Conservation (phyloP, 2,329 filamentous ascomycete species). For the Tolypocladium endophyticum region DNA sequence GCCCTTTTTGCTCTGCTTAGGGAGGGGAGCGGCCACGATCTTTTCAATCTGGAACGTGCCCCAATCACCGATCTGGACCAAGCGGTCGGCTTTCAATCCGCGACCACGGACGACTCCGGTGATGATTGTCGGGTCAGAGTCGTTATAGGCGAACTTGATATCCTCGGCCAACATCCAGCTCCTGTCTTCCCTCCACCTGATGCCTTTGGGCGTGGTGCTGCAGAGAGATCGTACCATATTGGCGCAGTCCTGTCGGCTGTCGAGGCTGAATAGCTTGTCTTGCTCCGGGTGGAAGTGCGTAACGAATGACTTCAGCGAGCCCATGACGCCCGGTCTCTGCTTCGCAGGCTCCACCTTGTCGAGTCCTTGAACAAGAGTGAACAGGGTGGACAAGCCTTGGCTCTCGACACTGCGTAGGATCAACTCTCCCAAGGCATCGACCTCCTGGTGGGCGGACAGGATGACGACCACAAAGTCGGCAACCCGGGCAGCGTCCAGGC, state of each 20-base stretch:
- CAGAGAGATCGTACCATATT: constrained; percentile 88
- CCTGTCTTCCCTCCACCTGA: constrained; percentile 90
- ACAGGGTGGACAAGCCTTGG: constrained; percentile 88
- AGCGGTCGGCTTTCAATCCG: constrained; percentile 76
- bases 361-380: constrained; percentile 72
- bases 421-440: constrained; percentile 74
- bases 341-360: constrained; percentile 72
- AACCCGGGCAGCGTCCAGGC: constrained; percentile 74
- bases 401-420: constrained; percentile 81
- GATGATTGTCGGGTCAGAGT: constrained; percentile 56
- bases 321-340: constrained; percentile 62
- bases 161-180: constrained; percentile 93
- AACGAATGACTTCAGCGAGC: constrained; percentile 84
- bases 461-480: constrained; percentile 89
- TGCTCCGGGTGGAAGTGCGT: constrained; percentile 88
- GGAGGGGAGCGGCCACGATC: constrained; percentile 66
- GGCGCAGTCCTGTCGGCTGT: constrained; percentile 80
- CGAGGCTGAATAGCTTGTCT: constrained; percentile 82
- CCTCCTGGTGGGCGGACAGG: constrained; percentile 71
- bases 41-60: constrained; percentile 88
- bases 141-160: constrained; percentile 56
- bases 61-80: constrained; percentile 89
- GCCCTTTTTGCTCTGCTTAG: constrained; percentile 47
- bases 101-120: constrained; percentile 81
- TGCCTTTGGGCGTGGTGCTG: constrained; percentile 82